Evolutionary conservation across 371 early-diverging fungal species (phyloP).

Genomic region (Haplosporangium sp.): DNA sequence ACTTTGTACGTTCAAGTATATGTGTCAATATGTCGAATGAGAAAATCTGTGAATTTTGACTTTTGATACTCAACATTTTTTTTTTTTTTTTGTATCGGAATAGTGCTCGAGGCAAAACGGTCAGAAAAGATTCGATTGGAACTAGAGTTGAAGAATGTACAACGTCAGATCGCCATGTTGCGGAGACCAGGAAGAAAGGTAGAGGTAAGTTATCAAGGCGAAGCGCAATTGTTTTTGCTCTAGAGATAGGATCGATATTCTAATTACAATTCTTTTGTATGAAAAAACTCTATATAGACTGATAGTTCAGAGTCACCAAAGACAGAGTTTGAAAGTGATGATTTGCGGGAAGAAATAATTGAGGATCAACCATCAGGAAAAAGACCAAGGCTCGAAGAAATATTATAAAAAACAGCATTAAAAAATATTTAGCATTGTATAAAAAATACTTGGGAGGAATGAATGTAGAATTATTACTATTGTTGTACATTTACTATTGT

Average conservation of each 20-base stretch:
- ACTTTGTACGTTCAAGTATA: slow-evolving; percentile 17
- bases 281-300: slow-evolving; percentile 8
- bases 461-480: neutral
- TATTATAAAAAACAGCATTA: neutral
- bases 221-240: neutral
- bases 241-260: neutral
- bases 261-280: neutral
- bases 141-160: slow-evolving; percentile 63
- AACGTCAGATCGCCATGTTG: slow-evolving; percentile 56
- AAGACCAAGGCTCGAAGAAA: slow-evolving; percentile 29
- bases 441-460: neutral
- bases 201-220: slow-evolving; percentile 12
- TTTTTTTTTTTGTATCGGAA: neutral
- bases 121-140: slow-evolving; percentile 64
- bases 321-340: slow-evolving; percentile 45
- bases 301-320: slow-evolving; percentile 52
- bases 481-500: neutral
- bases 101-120: slow-evolving; percentile 66
- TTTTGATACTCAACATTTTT: too few relatives aligned
- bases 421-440: too few relatives aligned
- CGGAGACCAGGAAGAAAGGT: slow-evolving; percentile 41
- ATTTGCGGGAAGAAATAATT: slow-evolving; percentile 32
- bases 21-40: neutral
- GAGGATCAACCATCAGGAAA: slow-evolving; percentile 52
- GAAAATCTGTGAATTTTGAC: too few relatives aligned